Conservation (phyloP, 768 basidiomycete species). For the Clavulina sp. region DNA sequence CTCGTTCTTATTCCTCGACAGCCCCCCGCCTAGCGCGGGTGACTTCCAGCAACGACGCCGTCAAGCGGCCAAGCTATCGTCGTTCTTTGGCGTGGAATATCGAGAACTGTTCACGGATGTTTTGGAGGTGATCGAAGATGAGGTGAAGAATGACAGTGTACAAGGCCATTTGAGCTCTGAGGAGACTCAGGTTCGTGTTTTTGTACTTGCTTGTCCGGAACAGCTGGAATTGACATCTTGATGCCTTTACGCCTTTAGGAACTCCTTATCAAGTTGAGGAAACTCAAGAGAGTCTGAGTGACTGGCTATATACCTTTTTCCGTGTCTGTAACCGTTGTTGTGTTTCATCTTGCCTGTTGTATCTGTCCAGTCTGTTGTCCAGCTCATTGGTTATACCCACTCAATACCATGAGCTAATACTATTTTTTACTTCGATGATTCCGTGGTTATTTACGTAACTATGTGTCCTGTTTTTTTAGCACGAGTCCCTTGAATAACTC, state of each 20-base stretch:
- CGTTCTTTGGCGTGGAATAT: conserved; percentile 81
- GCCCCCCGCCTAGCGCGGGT: too few relatives aligned
- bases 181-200: conserved; percentile 43
- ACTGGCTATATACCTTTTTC: neutral
- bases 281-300: conserved; percentile 17
- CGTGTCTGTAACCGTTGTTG: conserved; percentile 7
- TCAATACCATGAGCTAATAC: too few relatives aligned
- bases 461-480: too few relatives aligned
- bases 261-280: conserved; percentile 23
- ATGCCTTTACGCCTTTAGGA: conserved; percentile 23
- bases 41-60: conserved; percentile 52
- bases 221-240: neutral
- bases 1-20: too few relatives aligned
- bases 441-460: too few relatives aligned
- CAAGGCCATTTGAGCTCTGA: conserved; percentile 45
- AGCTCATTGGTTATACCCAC: too few relatives aligned
- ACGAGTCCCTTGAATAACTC: too few relatives aligned
- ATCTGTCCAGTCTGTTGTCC: too few relatives aligned
- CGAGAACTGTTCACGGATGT: conserved; percentile 59
- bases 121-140: conserved; percentile 60
- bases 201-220: neutral
- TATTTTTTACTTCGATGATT: too few relatives aligned
- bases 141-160: conserved; percentile 51
- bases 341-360: too few relatives aligned
- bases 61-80: conserved; percentile 65